Base-by-base conservation (phyloP, 257 asterid genomes). In the Apocynum venetum region DNA sequence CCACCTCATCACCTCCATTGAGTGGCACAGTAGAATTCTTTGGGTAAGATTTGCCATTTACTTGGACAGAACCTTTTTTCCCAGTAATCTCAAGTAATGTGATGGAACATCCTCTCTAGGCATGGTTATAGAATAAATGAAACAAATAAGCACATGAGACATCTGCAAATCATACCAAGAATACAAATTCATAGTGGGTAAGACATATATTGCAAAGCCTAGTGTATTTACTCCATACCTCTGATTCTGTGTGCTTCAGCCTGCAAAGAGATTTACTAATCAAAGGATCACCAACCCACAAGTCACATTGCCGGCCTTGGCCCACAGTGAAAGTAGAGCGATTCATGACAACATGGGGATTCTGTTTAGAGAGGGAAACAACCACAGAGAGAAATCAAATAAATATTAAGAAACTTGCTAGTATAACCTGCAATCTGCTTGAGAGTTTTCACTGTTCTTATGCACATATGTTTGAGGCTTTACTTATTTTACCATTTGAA, bases 1-100 rank as follows among this genome's bases (percentile, higher is more conserved):
- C 90, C 88, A 94, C 94, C 80, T 92, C 97, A 81, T 94, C 97
- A 12, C 98, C 97, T 68, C 86, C 93, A 74, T 84, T 89, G 56
- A 94, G 85, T 78, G 87, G 89, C 80, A 92, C 81, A 20, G 90
- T 88, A 67, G 96, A 84, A 76, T 89, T 92, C 84, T 90, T 88
- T 67, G 89, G 82, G 86, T 82, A 91, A 82, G 74, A 61, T 85
- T 84, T 92, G 77, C 96, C 92, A 83, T 94, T 94, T 79, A 94
- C 98, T 82, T 86, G 91, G 78, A 94, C 97, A 76, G 84, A 83
- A 74, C 98, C 98, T 77, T 89, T 89, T 73, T 86, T 84, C 31
- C 96, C 97, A 75, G 93, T 92, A 67, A 92, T 91, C 80, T 92
- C 97, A 75, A 92, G 97, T 83, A 92, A 79, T 19, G 93, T 87